Evolutionary conservation across 306 rosid species (phyloP).

Genomic region (Datisca glomerata): DNA sequence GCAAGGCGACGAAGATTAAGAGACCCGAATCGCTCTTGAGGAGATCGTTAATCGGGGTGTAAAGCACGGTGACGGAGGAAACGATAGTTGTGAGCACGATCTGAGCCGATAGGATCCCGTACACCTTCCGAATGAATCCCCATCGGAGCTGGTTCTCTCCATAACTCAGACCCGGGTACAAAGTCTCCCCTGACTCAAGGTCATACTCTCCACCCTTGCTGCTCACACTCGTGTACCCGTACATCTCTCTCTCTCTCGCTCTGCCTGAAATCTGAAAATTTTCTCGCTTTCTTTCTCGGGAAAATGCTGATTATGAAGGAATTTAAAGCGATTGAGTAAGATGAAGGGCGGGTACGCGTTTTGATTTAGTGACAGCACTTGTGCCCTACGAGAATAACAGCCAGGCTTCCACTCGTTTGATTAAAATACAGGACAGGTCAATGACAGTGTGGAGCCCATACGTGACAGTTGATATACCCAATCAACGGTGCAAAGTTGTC

Average conservation of each 20-base stretch:
- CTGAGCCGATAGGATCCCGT: constrained; percentile 78
- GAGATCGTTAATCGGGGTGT: constrained; percentile 50
- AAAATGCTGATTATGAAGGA: constrained; percentile 5
- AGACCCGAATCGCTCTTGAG: constrained; percentile 50
- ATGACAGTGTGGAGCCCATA: neutral
- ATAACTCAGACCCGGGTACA: constrained; percentile 61
- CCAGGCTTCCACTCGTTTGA: constrained; percentile 9
- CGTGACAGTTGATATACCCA: no score
- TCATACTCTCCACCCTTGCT: constrained; percentile 43
- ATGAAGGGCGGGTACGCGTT: no score
- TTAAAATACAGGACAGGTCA: neutral
- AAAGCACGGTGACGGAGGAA: constrained; percentile 58
- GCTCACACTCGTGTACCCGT: constrained; percentile 36
- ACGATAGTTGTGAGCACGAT: constrained; percentile 61
- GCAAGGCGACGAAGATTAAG: constrained; percentile 55
- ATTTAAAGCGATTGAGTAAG: no score
- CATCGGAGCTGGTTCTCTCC: constrained; percentile 96
- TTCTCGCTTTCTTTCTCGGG: constrained; percentile 6
- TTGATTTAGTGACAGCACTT: no score
- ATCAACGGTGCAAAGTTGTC: no score
- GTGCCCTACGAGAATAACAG: constrained; percentile 1
- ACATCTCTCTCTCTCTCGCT: constrained; percentile 13
- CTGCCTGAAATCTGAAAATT: neutral
- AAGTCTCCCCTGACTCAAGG: constrained; percentile 69
- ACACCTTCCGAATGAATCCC: constrained; percentile 94